Evolutionary conservation across 2,329 filamentous ascomycete species (phyloP), one percentile per base, ranked within the genome.

Genomic region (Botryosphaeria agaves): DNA sequence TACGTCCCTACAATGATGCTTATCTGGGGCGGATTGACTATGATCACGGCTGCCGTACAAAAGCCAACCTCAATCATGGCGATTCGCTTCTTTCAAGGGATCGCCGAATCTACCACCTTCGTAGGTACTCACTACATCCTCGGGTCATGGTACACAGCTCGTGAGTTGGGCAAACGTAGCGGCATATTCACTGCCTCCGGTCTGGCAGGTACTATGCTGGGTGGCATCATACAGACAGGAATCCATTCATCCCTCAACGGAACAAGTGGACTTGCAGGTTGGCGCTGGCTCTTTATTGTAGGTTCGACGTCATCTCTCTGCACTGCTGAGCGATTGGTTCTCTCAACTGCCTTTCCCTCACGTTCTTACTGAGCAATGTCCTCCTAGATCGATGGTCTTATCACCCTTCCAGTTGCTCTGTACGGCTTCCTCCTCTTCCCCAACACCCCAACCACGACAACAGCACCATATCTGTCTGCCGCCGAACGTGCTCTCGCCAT

Each of bases 1-100:
- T 77, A 69, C 55, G 74, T 74, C 41, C 72, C 72, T 0, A 41
- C 56, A 17, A 74, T 72, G 61, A 73, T 75, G 64, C 33, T 74
- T 14, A 42, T 69, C 33, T 79, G 74, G 75, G 72, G 66, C 2
- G 55, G 59, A 0, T 49, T 79, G 16, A 78, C 73, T 2, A 73
- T 76, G 66, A 53, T 61, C 20, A 72, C 68, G 1, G 69, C 66
- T 1, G 57, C 61, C 3, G 59, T 53, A 0, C 58, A 64, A 5
- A 57, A 52, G 3, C 65, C 67, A 0, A 51, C 59, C 35, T 49
- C 62, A 26, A 69, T 75, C 41, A 72, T 72, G 62, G 68, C 60
- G 2, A 69, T 74, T 38, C 62, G 69, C 4, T 60, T 60, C 42
- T 61, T 60, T 36, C 56, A 58, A 31, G 45, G 41, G 4, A 39